Conservation (phyloP, 768 basidiomycete species). For the Phanerodontia chrysosporium region DNA sequence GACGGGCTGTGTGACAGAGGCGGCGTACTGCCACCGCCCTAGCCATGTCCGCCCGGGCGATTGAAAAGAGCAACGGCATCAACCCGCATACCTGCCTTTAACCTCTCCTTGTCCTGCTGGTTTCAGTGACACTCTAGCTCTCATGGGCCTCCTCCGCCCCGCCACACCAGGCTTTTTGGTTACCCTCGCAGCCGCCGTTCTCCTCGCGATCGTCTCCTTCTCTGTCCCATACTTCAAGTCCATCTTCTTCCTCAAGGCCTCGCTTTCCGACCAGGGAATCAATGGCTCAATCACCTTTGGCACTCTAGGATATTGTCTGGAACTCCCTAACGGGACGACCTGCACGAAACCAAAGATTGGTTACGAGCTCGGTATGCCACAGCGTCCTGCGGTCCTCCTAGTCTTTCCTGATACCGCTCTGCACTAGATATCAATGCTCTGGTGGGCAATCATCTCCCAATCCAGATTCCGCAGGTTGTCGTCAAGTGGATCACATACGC, state of each 20-base stretch:
- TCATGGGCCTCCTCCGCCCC: conserved; percentile 67
- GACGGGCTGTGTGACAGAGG: conserved; percentile 2
- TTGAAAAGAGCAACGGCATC: background rate
- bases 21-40: conserved; percentile 1
- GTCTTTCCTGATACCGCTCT: background rate
- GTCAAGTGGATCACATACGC: conserved; percentile 97
- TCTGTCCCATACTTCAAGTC: conserved; percentile 88
- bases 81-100: background rate
- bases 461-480: conserved; percentile 76
- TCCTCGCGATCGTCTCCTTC: conserved; percentile 86
- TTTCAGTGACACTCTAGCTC: background rate
- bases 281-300: conserved; percentile 78
- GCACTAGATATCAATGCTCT: conserved; percentile 76
- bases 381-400: conserved; percentile 25
- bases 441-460: conserved; percentile 58
- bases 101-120: conserved; percentile 3
- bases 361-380: conserved; percentile 70
- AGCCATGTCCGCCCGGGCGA: background rate
- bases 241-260: conserved; percentile 84
- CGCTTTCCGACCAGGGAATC: conserved; percentile 40
- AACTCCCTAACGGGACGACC: conserved; percentile 48
- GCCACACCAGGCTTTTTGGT: conserved; percentile 89
- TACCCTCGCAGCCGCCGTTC: conserved; percentile 70
- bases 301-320: conserved; percentile 83
- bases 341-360: conserved; percentile 84